Evolutionary conservation across 2,329 filamentous ascomycete genomes (phyloP), one percentile per base, ranked within the genome.

Genomic region (Botrytis hyacinthi): DNA sequence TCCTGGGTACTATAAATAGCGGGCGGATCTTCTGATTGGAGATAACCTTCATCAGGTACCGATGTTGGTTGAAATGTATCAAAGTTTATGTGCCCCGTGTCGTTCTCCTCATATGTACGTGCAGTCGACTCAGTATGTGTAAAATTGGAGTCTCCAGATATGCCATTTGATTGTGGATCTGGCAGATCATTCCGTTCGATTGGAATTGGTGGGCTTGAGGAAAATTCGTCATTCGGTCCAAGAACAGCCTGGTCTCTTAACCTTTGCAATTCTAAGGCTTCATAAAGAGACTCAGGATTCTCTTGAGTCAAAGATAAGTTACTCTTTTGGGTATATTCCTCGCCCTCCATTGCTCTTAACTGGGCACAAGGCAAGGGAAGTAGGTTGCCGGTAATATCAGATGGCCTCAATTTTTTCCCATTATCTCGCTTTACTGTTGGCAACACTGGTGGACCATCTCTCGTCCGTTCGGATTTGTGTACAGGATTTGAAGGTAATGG

Each of bases 261-360:
- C 6, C 35, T 70, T 35, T 74, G 71, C 16, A 75, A 46, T 29
- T 76, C 57, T 44, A 75, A 78, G n/a, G 76, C 75, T 68, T 77
- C 76, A 48, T 80, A 80, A 20, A 76, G 76, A 3, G 76, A 80
- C 54, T 66, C 73, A 14, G 79, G 71, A 70, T 80, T 80, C 70
- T 78, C 77, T 65, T 81, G 80, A 3, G 80, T 81, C 5, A 75
- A 57, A 51, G 79, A 80, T 76, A 80, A 73, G 3, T 76, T 76
- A 44, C 76, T 79, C 48, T 74, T 77, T 67, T 80, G 80, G 2
- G 76, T 77, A 26, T 70, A 54, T 57, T 66, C 70, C n/a, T 54
- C 75, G 68, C 37, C 48, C 37, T 35, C 46, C 65, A 69, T 69
- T 42, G 37, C 37, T 69, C 6, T 69, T 18, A 69, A 60, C 73